Conservation (phyloP, 139 green algal species). For the Deuterostichococcus epilithicus region DNA sequence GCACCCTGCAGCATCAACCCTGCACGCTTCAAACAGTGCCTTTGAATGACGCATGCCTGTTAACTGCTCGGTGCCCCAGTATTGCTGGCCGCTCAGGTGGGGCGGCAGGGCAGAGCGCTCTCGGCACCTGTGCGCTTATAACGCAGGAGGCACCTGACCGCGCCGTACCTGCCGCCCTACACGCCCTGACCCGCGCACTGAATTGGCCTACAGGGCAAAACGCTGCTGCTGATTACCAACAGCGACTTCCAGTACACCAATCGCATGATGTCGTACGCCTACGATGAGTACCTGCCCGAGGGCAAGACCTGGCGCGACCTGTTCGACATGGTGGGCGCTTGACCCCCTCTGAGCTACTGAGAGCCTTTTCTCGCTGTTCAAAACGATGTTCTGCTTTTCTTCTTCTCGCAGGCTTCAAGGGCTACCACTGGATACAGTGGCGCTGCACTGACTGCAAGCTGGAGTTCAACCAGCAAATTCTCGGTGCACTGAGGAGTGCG, state of each 20-base stretch:
- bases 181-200: too few relatives aligned
- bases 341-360: not conserved
- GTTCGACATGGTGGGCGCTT: slow-evolving; percentile 83
- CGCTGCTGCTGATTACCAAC: slow-evolving; percentile 96
- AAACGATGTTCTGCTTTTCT: slow-evolving; percentile 2
- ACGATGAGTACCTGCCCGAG: slow-evolving; percentile 66
- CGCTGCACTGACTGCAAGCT: not conserved
- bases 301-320: slow-evolving; percentile 87
- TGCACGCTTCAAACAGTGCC: not conserved
- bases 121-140: too few relatives aligned
- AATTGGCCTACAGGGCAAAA: slow-evolving; percentile 72
- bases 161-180: too few relatives aligned
- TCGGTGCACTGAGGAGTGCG: not conserved
- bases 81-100: too few relatives aligned
- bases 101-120: too few relatives aligned
- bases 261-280: slow-evolving; percentile 86
- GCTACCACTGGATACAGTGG: too few relatives aligned
- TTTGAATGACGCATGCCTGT: too few relatives aligned
- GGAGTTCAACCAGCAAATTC: not conserved
- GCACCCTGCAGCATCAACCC: not conserved
- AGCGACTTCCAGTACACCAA: slow-evolving; percentile 77
- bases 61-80: too few relatives aligned
- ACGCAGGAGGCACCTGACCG: not conserved
- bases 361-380: not conserved
- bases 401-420: not conserved